Evolutionary conservation across 805 yeast species (phyloP).

Genomic region (Cyberlindnera bimundalis): DNA sequence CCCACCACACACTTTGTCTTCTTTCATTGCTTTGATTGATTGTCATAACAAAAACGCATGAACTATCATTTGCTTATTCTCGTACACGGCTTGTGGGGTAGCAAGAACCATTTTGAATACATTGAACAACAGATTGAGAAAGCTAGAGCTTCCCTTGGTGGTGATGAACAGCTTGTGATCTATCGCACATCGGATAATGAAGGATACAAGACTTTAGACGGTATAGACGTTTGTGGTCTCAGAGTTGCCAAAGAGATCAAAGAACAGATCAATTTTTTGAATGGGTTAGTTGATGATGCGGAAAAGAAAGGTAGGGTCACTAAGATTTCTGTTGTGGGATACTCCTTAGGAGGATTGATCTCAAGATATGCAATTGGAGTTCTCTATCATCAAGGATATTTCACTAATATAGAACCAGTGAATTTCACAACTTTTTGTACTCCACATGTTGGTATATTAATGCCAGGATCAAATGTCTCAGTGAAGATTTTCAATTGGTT

Average conservation of each 20-base stretch:
- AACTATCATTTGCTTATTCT: constrained; percentile 17
- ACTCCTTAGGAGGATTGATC: constrained; percentile 82
- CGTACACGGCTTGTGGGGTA: constrained; percentile 61
- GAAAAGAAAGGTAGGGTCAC: constrained; percentile 40
- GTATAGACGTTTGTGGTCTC: constrained; percentile 80
- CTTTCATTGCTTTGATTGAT: too few species aligned
- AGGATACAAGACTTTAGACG: constrained; percentile 81
- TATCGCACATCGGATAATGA: constrained; percentile 25
- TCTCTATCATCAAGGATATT: constrained; percentile 50
- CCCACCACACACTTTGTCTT: too few species aligned
- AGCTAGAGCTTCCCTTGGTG: constrained; percentile 25
- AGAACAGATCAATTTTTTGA: constrained; percentile 31
- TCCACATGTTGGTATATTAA: constrained; percentile 65
- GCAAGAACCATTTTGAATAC: constrained; percentile 61
- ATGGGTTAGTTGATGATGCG: too few species aligned
- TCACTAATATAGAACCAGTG: constrained; percentile 52
- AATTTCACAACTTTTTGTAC: constrained; percentile 61
- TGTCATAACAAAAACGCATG: too few species aligned
- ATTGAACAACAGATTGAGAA: constrained; percentile 42
- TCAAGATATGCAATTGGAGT: constrained; percentile 76
- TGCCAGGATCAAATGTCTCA: constrained; percentile 52
- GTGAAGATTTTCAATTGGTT: constrained; percentile 55
- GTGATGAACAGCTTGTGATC: constrained; percentile 21
- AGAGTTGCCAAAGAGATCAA: constrained; percentile 68
- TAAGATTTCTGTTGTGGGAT: constrained; percentile 75